Evolutionary conservation across 2,329 filamentous ascomycete genomes (phyloP).

Genomic region (Teratosphaeria zuluensis): DNA sequence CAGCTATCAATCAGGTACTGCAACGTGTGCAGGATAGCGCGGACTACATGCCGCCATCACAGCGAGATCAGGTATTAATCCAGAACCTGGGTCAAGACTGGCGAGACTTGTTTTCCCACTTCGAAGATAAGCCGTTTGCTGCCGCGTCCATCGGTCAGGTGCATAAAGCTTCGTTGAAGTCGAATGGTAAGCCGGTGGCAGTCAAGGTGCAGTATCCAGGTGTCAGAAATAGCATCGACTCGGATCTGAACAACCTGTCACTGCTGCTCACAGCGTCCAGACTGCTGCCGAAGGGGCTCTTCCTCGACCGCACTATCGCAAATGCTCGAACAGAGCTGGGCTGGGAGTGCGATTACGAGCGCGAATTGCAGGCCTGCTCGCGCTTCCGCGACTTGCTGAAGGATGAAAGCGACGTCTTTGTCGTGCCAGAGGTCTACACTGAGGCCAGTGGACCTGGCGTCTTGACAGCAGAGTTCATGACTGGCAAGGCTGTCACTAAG

Average conservation of each 20-base stretch:
- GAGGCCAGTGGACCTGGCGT: slow-evolving; percentile 80
- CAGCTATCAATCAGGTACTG: slow-evolving; percentile 75
- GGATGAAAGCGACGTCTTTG: slow-evolving; percentile 64
- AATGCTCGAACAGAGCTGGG: slow-evolving; percentile 85
- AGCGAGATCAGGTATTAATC: slow-evolving; percentile 73
- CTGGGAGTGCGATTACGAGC: slow-evolving; percentile 94
- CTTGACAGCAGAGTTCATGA: slow-evolving; percentile 86
- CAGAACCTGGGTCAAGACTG: slow-evolving; percentile 74
- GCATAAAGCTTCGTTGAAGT: slow-evolving; percentile 71
- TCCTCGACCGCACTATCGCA: slow-evolving; percentile 92
- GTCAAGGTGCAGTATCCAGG: slow-evolving; percentile 98
- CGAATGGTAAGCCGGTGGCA: slow-evolving; percentile 66
- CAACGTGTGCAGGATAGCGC: slow-evolving; percentile 93
- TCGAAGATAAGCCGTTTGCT: slow-evolving; percentile 85
- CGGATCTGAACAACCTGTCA: slow-evolving; percentile 86
- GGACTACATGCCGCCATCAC: slow-evolving; percentile 94
- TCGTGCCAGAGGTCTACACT: slow-evolving; percentile 65
- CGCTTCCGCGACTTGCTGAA: slow-evolving; percentile 69
- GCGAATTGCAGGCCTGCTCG: slow-evolving; percentile 72
- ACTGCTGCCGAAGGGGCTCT: slow-evolving; percentile 81
- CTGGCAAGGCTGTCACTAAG: slow-evolving; percentile 76
- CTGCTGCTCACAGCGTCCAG: slow-evolving; percentile 84
- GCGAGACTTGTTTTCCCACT: slow-evolving; percentile 72
- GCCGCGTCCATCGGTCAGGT: slow-evolving; percentile 97
- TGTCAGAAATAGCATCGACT: slow-evolving; percentile 91